A percentile compares a stretch with the other conserved stretches of the same genome.
Evolutionary conservation across 768 basidiomycete species (phyloP).

Genomic region (Auriculariales sp.): DNA sequence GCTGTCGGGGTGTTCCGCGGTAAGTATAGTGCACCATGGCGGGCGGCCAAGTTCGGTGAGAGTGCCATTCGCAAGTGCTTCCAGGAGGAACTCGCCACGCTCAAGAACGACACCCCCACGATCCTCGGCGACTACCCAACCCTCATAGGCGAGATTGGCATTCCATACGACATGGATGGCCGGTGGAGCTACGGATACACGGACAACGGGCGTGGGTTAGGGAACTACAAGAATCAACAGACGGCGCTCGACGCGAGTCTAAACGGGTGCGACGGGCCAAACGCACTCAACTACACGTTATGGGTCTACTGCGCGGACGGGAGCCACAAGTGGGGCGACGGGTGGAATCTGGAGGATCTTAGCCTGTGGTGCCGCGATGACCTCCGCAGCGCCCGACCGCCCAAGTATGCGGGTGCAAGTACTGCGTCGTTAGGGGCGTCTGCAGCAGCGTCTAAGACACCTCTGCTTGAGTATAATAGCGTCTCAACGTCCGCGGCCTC

Average conservation of each 20-base stretch:
- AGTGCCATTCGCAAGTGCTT: constrained; percentile 65
- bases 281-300: constrained; percentile 63
- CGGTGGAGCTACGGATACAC: constrained; percentile 61
- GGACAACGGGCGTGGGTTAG: constrained; percentile 47
- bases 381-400: constrained; percentile 13
- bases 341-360: constrained; percentile 94
- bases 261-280: constrained; percentile 63
- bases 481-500: too few species aligned
- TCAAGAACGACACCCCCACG: constrained; percentile 59
- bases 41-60: constrained; percentile 75
- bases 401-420: background rate
- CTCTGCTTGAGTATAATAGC: background rate
- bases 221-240: constrained; percentile 67
- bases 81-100: constrained; percentile 66
- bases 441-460: too few species aligned
- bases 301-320: constrained; percentile 85
- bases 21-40: constrained; percentile 50
- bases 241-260: constrained; percentile 78
- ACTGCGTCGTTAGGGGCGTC: background rate
- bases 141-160: constrained; percentile 91
- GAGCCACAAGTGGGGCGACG: constrained; percentile 81
- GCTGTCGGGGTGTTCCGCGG: constrained; percentile 84
- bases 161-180: constrained; percentile 86
- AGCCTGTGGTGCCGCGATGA: constrained; percentile 80
- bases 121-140: constrained; percentile 53